Base-by-base conservation (phyloP, 2,329 filamentous ascomycete genomes). In the Colletotrichum lupini region DNA sequence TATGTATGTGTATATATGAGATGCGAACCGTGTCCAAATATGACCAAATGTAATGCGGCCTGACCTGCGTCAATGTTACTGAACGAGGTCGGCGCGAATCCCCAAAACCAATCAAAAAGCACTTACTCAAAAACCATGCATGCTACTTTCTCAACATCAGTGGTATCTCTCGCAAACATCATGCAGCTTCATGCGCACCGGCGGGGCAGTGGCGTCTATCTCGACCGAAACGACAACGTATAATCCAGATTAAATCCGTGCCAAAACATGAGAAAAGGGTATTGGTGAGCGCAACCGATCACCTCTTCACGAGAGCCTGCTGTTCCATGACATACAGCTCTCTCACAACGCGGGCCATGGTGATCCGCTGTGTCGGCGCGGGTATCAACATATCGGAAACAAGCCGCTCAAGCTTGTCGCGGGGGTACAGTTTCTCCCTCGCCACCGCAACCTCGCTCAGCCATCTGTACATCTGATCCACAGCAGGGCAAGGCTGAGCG, bases 381-480 rank as follows among this genome's bases (percentile, higher is more conserved):
- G 88, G 85, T 7, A 82, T 82, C 72, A 91, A 76, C 89, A 91
- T 91, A 46, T 89, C 86, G 69, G 81, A 81, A 19, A 90, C 84
- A 11, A 91, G 79, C 19, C 83, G 80, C 79, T 91, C 88, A 49
- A 91, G 79, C 60, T 82, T 82, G 77, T 90, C 87, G 28, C 82
- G 81, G 7, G 78, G 74, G 77, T 87, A 83, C 3, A 91, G 84
- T 52, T 78, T 82, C 70, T 82, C 81, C 74, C 86, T 83, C 22
- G 86, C 87, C 57, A 87, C 85, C 56, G 82, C 84, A 55, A 91
- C 83, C 79, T 90, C 88, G 52, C 78, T 81, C 57, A 91, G 82
- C 89, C 89, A 91, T 68, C 84, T 82, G 68, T 87, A 85, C 89
- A 91, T 91, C 78, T 89, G 87, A 14, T 80, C 75, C 2, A 85